These are phyloP conservation scores for Kluyveromyces nonfermentans DNA, from an alignment of 805 yeast genomes.

Conservation along the genomic window DNA sequence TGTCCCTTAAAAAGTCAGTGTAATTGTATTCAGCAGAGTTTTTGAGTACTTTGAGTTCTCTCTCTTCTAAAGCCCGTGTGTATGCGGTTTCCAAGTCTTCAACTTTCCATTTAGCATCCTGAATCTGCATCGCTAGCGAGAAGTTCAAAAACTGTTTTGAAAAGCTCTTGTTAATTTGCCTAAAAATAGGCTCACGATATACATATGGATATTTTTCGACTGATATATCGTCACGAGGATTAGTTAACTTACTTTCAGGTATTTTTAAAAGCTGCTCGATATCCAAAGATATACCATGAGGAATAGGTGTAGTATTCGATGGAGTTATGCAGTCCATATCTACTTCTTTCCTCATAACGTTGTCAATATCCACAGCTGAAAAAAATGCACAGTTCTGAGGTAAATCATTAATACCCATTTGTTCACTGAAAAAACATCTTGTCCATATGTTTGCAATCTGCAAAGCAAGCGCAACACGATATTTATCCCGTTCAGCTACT, in stretches of 20 bases:
- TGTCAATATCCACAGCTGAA: slow-evolving; percentile 87
- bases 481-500: slow-evolving; percentile 62
- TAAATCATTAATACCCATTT: slow-evolving; percentile 75
- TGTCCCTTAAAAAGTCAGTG: slow-evolving; percentile 18
- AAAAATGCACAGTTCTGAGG: slow-evolving; percentile 96
- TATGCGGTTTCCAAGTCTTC: slow-evolving; percentile 19
- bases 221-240: slow-evolving; percentile 13
- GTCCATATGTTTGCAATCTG: slow-evolving; percentile 95
- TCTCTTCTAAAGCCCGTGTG: slow-evolving; percentile 9
- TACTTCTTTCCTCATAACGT: slow-evolving; percentile 86
- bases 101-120: slow-evolving; percentile 18
- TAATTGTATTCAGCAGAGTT: slow-evolving; percentile 11
- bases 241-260: slow-evolving; percentile 20
- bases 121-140: slow-evolving; percentile 24
- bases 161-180: slow-evolving; percentile 21
- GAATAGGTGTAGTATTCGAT: slow-evolving; percentile 59
- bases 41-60: slow-evolving; percentile 6
- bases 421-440: slow-evolving; percentile 88
- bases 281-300: slow-evolving; percentile 70
- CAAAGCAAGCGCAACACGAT: slow-evolving; percentile 68
- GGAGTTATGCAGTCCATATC: slow-evolving; percentile 86
- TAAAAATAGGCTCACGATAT: slow-evolving; percentile 25
- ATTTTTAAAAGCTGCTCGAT: slow-evolving; percentile 44
- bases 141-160: slow-evolving; percentile 19
- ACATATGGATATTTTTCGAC: slow-evolving; percentile 15